Evolutionary conservation across 805 yeast species (phyloP).

Genomic region (Metschnikowia colocasiae): DNA sequence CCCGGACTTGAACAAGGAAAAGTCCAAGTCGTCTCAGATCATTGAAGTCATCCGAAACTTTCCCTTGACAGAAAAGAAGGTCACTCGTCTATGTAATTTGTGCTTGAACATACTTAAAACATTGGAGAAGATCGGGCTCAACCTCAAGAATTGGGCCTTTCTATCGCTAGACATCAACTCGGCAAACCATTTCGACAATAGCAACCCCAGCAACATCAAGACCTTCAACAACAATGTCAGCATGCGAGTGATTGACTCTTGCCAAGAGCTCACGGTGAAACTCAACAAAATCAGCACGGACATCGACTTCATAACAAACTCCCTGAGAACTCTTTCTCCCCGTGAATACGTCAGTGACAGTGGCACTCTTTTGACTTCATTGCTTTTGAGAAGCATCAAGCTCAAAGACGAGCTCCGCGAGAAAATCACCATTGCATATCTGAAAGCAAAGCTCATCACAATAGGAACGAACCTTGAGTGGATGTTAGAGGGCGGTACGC

Average conservation of each 20-base stretch:
- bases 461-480: conserved; percentile 61
- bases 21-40: conserved; percentile 38
- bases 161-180: conserved; percentile 48
- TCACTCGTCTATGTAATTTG: conserved; percentile 47
- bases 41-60: conserved; percentile 42
- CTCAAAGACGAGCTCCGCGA: conserved; percentile 50
- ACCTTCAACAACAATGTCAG: conserved; percentile 53
- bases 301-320: conserved; percentile 44
- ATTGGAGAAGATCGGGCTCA: conserved; percentile 46
- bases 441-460: conserved; percentile 59
- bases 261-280: conserved; percentile 45
- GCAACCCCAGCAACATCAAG: conserved; percentile 19
- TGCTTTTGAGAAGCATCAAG: conserved; percentile 43
- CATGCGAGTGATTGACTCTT: conserved; percentile 47
- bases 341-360: conserved; percentile 50
- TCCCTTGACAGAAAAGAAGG: conserved; percentile 38
- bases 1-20: conserved; percentile 44
- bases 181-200: conserved; percentile 32
- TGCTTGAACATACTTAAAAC: conserved; percentile 46
- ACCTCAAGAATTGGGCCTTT: conserved; percentile 53
- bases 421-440: conserved; percentile 54
- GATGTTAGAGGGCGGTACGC: conserved; percentile 39
- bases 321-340: conserved; percentile 40
- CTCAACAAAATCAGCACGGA: conserved; percentile 42
- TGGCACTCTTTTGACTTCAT: conserved; percentile 47